A percentile compares a stretch with the other conserved stretches of the same genome.
phyloP scores from a whole-genome alignment of 129 eudicot genomes.

The Pulicaria dysenterica region DNA sequence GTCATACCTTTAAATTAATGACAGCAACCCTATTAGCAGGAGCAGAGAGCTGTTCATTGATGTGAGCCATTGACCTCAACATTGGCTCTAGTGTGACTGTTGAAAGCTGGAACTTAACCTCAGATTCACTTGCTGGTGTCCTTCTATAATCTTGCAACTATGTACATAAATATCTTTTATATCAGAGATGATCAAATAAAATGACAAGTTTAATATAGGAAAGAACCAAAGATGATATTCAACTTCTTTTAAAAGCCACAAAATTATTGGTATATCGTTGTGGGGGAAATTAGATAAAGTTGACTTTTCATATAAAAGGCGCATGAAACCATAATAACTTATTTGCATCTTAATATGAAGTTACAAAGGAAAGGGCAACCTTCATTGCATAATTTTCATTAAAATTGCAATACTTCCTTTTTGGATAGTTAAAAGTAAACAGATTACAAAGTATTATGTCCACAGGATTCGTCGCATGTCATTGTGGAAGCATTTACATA shows the following conservation, averaged over 20 bases:
- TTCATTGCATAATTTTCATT: neutral
- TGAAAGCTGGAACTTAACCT: conserved; percentile 88
- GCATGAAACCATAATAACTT: neutral
- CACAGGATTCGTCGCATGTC: conserved; percentile 4
- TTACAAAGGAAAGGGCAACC: neutral
- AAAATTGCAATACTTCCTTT: conserved; percentile 2
- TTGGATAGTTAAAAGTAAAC: neutral
- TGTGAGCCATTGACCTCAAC: conserved; percentile 94
- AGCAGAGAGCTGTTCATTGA: conserved; percentile 79
- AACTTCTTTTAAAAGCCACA: neutral
- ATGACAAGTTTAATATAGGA: neutral
- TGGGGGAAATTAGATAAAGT: conserved; percentile 16
- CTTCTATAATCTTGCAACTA: conserved; percentile 90
- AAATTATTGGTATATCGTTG: conserved; percentile 17
- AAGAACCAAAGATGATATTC: conserved; percentile 5
- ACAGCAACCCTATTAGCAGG: conserved; percentile 86
- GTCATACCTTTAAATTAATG: conserved; percentile 78
- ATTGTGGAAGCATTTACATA: neutral
- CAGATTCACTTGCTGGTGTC: conserved; percentile 71
- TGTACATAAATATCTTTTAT: conserved; percentile 25
- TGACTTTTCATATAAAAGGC: conserved; percentile 2
- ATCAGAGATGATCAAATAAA: conserved; percentile 2
- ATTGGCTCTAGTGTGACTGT: conserved; percentile 78
- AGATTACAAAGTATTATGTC: neutral
- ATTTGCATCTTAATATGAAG: neutral